Base-by-base conservation (phyloP, 805 yeast genomes). In the Trichomonascus vanleenenianus region DNA sequence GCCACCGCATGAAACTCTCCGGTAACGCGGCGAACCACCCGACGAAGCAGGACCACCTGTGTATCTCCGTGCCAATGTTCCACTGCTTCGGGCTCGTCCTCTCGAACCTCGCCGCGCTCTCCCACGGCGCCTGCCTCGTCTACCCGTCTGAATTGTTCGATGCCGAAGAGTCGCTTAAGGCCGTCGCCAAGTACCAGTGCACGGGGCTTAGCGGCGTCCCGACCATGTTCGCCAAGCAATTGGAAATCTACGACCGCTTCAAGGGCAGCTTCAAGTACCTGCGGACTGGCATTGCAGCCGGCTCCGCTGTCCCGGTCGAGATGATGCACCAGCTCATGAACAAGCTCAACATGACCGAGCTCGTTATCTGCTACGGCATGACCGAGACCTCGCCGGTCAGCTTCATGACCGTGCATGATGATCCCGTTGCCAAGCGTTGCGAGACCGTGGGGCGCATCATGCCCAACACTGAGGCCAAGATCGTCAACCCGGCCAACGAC, bases 41-140 rank as follows among this genome's bases (percentile, higher is more conserved):
- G 3, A 27, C 50, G 12, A 50, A 52, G 3, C 61, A 54, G 34
- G 63, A 59, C 39, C 50, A 50, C 12, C 19, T 59, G n/a, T 56
- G 61, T 44, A 44, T 55, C 3, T 58, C 63, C 3, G 62, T 59
- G 12, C 63, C 63, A 19, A 55, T 59, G 61, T 59, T 59, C 44
- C 63, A 59, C 40, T 59, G 63, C 43, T 59, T 59, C 45, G 63
- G 63, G 3, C 51, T 59, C n/a, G 62, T 59, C 3, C 52, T 59
- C 15, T 49, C 58, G 4, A 58, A 59, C 45, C 39, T 58, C 20
- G 58, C 61, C n/a, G 41, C 49, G 3, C 43, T 52, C 19, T 40
- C 59, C 5, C 41, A 55, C 16, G 63, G 63, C 8, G 53, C 60
- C 1, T 50, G 53, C 18, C 32, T 56, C 30, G 60, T 59, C 12